phyloP scores from a whole-genome alignment of 345 rosid species.

The Murraya koenigii region DNA sequence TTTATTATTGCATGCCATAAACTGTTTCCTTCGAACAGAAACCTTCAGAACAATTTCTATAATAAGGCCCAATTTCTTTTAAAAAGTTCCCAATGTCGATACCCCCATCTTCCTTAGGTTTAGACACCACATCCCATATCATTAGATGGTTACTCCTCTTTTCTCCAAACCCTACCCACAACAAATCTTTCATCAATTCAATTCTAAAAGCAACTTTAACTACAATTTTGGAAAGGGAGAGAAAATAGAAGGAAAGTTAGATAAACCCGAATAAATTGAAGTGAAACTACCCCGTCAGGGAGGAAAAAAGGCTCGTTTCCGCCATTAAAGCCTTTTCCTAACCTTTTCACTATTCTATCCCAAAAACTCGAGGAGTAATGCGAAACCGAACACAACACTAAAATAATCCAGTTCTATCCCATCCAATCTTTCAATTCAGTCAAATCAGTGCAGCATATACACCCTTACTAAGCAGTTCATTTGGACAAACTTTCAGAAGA shows the following conservation, averaged over 20 bases:
- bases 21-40: background rate
- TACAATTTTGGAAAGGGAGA: background rate
- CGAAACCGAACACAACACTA: background rate
- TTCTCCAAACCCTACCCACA: background rate
- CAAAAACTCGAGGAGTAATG: background rate
- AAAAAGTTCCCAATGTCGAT: too few species aligned
- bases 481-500: background rate
- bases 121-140: too few species aligned
- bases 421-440: background rate
- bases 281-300: background rate
- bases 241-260: background rate
- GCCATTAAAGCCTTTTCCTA: too few species aligned
- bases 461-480: background rate
- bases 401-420: background rate
- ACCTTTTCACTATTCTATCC: background rate
- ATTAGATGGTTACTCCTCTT: background rate
- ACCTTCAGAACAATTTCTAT: background rate
- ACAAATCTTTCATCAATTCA: background rate
- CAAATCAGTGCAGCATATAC: background rate
- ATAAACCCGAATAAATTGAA: background rate
- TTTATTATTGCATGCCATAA: background rate
- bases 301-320: too few species aligned
- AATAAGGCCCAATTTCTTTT: background rate
- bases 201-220: background rate
- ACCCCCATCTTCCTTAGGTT: too few species aligned